phyloP scores from a whole-genome alignment of 768 basidiomycete species.

The Hygrophoropsis aurantiaca region DNA sequence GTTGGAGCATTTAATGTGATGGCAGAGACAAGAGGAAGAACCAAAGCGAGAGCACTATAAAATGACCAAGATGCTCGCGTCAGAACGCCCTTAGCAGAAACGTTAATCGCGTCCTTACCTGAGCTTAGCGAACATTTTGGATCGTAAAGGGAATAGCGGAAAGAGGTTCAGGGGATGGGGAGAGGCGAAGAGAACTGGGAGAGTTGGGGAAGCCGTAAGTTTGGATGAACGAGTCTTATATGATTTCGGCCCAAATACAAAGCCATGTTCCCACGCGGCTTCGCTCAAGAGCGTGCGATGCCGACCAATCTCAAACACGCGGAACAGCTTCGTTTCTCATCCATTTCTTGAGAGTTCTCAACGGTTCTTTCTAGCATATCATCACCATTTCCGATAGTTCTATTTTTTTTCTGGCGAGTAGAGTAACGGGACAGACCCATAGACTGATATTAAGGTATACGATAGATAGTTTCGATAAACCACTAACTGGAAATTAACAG shows the following conservation, averaged over 20 bases:
- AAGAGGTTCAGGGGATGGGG: background rate
- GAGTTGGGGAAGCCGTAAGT: conserved; percentile 5
- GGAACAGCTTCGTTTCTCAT: conserved; percentile 14
- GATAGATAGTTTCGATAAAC: no score
- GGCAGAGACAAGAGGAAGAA: conserved; percentile 45
- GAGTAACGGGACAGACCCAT: no score
- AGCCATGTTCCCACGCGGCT: conserved; percentile 19
- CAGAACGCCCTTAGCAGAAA: background rate
- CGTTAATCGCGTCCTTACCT: conserved; percentile 31
- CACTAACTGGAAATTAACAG: no score
- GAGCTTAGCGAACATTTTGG: conserved; percentile 52
- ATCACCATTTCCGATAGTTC: no score
- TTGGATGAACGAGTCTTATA: conserved; percentile 15
- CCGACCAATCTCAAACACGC: conserved; percentile 12
- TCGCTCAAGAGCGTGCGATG: conserved; percentile 12
- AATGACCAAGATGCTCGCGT: background rate
- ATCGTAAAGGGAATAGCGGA: conserved; percentile 15
- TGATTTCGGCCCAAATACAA: conserved; percentile 6
- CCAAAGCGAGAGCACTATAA: conserved; percentile 41
- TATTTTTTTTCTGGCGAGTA: no score
- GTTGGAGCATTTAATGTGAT: conserved; percentile 40
- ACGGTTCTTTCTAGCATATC: conserved; percentile 10
- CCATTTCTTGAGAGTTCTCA: conserved; percentile 1
- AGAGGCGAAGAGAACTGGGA: conserved; percentile 15
- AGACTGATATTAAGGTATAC: no score